These are phyloP conservation scores for Dryas integrifolia DNA, from an alignment of 331 rosid genomes.

Conservation along the genomic window DNA sequence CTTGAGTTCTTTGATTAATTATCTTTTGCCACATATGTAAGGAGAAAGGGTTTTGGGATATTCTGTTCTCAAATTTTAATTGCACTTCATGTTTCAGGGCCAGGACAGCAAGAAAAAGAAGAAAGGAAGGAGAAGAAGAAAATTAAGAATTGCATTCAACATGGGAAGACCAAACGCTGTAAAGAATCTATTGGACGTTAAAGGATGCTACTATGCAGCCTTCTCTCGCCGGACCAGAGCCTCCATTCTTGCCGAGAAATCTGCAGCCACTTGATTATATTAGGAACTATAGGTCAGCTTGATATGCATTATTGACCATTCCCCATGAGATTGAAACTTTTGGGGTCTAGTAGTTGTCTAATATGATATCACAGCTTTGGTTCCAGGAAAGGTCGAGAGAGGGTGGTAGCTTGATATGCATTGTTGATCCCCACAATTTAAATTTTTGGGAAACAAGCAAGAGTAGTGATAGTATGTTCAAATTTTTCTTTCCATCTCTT, in stretches of 20 bases:
- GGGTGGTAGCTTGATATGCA: too few relatives aligned
- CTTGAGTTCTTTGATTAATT: background rate
- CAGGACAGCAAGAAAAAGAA: conserved; percentile 32
- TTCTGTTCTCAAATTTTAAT: background rate
- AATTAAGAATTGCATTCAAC: conserved; percentile 27
- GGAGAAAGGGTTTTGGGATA: background rate
- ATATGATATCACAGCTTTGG: conserved; percentile 8
- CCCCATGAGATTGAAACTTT: background rate
- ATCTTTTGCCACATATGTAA: background rate
- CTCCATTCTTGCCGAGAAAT: conserved; percentile 26
- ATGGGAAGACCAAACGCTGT: conserved; percentile 34
- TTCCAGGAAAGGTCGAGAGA: background rate
- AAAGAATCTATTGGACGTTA: conserved; percentile 48
- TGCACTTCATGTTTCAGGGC: conserved; percentile 28
- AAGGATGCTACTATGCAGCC: conserved; percentile 41
- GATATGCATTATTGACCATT: conserved; percentile 18
- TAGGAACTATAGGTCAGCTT: background rate
- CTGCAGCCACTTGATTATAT: conserved; percentile 26
- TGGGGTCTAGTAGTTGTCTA: conserved; percentile 6
- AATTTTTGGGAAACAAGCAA: background rate
- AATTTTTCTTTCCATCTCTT: background rate
- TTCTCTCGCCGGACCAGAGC: conserved; percentile 41
- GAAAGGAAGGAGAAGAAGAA: conserved; percentile 34
- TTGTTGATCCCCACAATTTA: too few relatives aligned
- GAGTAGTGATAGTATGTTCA: background rate